A percentile compares a stretch with the other conserved stretches of the same genome.
These are phyloP conservation scores for Nitzschia sp. DNA, from an alignment of 108 stramenopile species.

Conservation along the genomic window DNA sequence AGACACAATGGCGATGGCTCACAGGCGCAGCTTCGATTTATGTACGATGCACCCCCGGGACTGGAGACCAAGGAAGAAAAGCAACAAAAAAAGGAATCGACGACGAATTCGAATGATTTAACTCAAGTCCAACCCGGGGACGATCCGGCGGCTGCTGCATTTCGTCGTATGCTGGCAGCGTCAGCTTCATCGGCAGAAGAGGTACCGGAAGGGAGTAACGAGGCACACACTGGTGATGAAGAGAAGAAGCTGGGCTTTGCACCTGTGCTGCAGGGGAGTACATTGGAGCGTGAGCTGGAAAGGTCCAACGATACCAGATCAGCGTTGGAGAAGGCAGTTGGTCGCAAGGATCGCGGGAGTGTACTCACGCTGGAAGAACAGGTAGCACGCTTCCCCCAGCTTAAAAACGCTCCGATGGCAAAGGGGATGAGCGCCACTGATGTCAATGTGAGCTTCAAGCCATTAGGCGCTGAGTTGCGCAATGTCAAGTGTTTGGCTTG, in stretches of 20 bases:
- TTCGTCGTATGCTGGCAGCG: conserved; percentile 75
- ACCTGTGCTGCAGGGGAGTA: conserved; percentile 42
- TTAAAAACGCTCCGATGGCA: conserved; percentile 82
- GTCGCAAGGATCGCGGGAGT: conserved; percentile 52
- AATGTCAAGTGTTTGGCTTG: conserved; percentile 83
- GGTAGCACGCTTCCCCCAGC: conserved; percentile 77
- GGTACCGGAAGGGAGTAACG: conserved; percentile 1
- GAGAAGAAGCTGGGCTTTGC: conserved; percentile 20
- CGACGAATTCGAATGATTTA: conserved; percentile 9
- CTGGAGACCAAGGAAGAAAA: conserved; percentile 29
- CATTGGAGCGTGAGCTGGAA: conserved; percentile 19
- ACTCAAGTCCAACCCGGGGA: conserved; percentile 68
- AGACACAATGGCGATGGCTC: conserved; percentile 62
- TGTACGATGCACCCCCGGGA: conserved; percentile 81
- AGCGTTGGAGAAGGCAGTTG: conserved; percentile 82
- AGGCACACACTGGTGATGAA: not conserved
- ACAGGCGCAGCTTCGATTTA: conserved; percentile 69
- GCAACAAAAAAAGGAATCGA: not conserved
- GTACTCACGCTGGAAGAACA: conserved; percentile 69
- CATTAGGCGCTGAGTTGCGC: conserved; percentile 64
- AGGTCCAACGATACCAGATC: conserved; percentile 26
- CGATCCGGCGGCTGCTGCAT: conserved; percentile 83
- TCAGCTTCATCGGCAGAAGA: not conserved
- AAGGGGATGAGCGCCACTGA: conserved; percentile 45
- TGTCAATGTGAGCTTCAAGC: conserved; percentile 74